These are phyloP conservation scores for Clarireedia monteithiana DNA, from an alignment of 2,329 filamentous ascomycete genomes.

Conservation along the genomic window DNA sequence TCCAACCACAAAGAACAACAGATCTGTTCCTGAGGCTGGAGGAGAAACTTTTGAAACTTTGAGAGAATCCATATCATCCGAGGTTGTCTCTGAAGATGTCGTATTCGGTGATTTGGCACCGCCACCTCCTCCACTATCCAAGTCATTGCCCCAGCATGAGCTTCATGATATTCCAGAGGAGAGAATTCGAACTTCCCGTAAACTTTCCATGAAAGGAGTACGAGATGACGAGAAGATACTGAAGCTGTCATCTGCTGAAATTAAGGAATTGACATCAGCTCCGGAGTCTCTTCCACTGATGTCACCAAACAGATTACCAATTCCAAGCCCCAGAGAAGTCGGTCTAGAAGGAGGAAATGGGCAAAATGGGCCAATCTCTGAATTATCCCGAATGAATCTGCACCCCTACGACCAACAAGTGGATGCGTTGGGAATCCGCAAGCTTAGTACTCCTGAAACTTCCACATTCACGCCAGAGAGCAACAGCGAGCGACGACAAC, in stretches of 20 bases:
- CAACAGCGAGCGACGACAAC: conserved; percentile 14
- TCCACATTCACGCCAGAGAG: conserved; percentile 7
- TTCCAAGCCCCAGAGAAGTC: conserved; percentile 28
- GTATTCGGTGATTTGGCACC: conserved; percentile 6
- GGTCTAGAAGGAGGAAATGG: conserved; percentile 19
- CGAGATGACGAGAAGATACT: conserved; percentile 36
- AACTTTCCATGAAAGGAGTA: conserved; percentile 16
- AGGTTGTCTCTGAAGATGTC: not conserved
- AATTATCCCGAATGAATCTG: conserved; percentile 6
- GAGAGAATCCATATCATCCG: not conserved
- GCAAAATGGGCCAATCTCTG: conserved; percentile 13
- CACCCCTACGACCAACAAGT: conserved; percentile 11
- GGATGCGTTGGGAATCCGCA: conserved; percentile 8
- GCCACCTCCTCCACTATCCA: conserved; percentile 19
- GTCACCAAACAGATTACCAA: conserved; percentile 29
- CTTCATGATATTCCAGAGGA: conserved; percentile 27
- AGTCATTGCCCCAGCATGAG: conserved; percentile 16
- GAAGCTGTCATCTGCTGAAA: conserved; percentile 49
- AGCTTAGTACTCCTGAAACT: conserved; percentile 13
- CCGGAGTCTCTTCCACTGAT: conserved; percentile 52
- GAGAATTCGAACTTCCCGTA: conserved; percentile 18
- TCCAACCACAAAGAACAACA: not conserved
- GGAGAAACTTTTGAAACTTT: not conserved
- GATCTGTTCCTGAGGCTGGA: conserved; percentile 3
- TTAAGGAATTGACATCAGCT: conserved; percentile 48